phyloP scores from a whole-genome alignment of 768 basidiomycete genomes.

The Amanita brunnescens region DNA sequence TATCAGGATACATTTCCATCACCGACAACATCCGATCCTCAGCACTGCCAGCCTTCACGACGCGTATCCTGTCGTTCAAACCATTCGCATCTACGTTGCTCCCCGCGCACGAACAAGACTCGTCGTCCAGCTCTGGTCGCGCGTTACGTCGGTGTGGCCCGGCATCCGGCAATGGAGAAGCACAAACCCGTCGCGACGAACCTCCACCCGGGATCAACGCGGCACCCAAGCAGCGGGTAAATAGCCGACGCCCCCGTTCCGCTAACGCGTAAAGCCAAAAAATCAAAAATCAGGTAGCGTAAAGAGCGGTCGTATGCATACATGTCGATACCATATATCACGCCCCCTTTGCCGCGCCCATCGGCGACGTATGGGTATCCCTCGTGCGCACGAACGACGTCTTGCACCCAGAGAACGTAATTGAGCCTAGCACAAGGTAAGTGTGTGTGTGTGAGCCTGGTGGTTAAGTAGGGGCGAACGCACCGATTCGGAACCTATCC shows the following conservation, averaged over 20 bases:
- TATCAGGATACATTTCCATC: constrained; percentile 14
- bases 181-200: constrained; percentile 73
- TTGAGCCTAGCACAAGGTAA: constrained; percentile 56
- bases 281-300: too few species aligned
- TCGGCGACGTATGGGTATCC: too few species aligned
- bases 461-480: too few species aligned
- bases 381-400: constrained; percentile 38
- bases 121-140: constrained; percentile 59
- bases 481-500: constrained; percentile 67
- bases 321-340: constrained; percentile 62
- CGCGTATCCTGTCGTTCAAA: constrained; percentile 39
- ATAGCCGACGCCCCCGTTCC: constrained; percentile 91
- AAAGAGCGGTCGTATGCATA: constrained; percentile 24
- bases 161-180: not conserved
- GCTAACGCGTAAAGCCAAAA: too few species aligned
- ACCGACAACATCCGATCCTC: constrained; percentile 40
- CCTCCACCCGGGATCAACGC: constrained; percentile 40
- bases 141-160: not conserved
- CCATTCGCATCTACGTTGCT: constrained; percentile 51
- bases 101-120: constrained; percentile 48
- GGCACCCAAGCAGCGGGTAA: constrained; percentile 72
- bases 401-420: constrained; percentile 81
- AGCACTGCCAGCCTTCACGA: constrained; percentile 31
- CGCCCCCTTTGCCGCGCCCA: too few species aligned
- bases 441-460: too few species aligned